Conservation (phyloP, 495 filamentous ascomycete genomes). For the Talaromyces adpressus region DNA sequence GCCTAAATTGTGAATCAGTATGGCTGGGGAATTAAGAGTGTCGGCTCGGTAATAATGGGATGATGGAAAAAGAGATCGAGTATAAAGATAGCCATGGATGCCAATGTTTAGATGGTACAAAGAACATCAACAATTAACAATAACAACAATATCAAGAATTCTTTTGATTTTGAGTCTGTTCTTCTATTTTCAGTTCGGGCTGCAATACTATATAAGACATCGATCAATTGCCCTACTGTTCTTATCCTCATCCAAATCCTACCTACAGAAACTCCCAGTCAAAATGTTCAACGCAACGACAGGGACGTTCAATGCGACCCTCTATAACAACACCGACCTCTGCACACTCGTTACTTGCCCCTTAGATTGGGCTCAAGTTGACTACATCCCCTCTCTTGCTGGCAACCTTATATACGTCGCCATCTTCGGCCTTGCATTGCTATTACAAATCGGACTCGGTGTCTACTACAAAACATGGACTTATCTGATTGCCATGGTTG, state of each 20-base stretch:
- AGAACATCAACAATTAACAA: not conserved
- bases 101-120: not conserved
- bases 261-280: not conserved
- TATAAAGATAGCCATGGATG: not conserved
- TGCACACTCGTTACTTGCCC: slow-evolving; percentile 32
- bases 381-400: slow-evolving; percentile 27
- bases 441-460: slow-evolving; percentile 22
- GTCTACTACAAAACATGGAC: slow-evolving; percentile 24
- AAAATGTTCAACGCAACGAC: slow-evolving; percentile 4
- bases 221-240: not conserved
- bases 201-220: not conserved
- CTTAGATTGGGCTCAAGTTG: slow-evolving; percentile 22
- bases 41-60: not conserved
- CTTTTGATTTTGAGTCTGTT: not conserved
- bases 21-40: not conserved
- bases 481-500: slow-evolving; percentile 18
- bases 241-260: not conserved
- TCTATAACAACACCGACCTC: slow-evolving; percentile 7
- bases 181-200: not conserved
- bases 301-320: not conserved
- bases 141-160: not conserved
- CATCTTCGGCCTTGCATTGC: slow-evolving; percentile 24
- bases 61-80: not conserved
- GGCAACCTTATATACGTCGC: slow-evolving; percentile 29
- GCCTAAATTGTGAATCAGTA: not conserved